Percentiles rank a stretch among this genome's conserved stretches.
phyloP scores from a whole-genome alignment of 2,329 filamentous ascomycete species.

The Claviceps capensis region DNA sequence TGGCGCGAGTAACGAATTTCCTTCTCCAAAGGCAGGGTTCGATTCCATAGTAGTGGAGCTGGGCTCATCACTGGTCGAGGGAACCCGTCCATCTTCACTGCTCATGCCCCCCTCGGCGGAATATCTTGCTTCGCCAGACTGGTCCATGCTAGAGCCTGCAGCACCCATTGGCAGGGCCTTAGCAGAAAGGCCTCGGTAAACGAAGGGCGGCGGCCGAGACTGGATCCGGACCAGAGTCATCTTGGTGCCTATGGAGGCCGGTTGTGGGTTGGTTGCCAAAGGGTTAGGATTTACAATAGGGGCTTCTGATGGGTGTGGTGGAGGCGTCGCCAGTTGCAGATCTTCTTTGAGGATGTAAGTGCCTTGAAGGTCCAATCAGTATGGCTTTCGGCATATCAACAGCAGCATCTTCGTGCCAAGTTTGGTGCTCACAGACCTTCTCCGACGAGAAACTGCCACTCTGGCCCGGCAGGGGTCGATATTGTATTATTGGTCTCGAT shows the following conservation, averaged over 20 bases:
- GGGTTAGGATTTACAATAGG: conserved; percentile 81
- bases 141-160: conserved; percentile 41
- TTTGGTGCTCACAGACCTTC: conserved; percentile 48
- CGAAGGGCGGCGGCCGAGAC: conserved; percentile 40
- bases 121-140: conserved; percentile 43
- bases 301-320: conserved; percentile 87
- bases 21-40: conserved; percentile 69
- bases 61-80: conserved; percentile 37
- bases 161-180: conserved; percentile 32
- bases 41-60: conserved; percentile 27
- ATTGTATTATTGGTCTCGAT: conserved; percentile 92
- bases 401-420: not conserved
- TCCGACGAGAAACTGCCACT: conserved; percentile 83
- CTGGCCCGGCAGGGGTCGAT: conserved; percentile 63
- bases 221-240: conserved; percentile 65
- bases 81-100: conserved; percentile 41
- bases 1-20: conserved; percentile 58
- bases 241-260: conserved; percentile 75
- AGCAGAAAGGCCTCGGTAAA: conserved; percentile 40
- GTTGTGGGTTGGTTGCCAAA: conserved; percentile 68
- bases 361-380: conserved; percentile 34
- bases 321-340: conserved; percentile 81
- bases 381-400: conserved; percentile 1
- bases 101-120: conserved; percentile 47
- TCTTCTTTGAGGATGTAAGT: conserved; percentile 87